Evolutionary conservation across 2,329 filamentous ascomycete species (phyloP).

Genomic region (Samsoniella hepiali): DNA sequence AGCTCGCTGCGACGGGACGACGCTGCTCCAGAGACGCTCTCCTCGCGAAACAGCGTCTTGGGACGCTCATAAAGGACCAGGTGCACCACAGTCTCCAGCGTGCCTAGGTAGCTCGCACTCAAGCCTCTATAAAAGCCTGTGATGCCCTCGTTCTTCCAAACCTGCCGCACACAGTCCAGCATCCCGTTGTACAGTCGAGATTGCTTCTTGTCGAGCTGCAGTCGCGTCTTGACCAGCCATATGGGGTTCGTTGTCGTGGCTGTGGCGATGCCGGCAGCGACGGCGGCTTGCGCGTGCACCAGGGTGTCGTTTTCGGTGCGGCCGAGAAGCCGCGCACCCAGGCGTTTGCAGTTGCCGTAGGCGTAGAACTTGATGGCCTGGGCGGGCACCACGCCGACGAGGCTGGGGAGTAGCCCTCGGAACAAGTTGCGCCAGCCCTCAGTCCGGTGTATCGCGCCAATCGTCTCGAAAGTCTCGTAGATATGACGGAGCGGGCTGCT

Average conservation of each 20-base stretch:
- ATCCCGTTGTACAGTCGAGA: slow-evolving; percentile 79
- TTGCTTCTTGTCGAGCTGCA: slow-evolving; percentile 81
- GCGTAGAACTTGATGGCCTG: slow-evolving; percentile 91
- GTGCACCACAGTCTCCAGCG: slow-evolving; percentile 84
- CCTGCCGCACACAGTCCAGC: slow-evolving; percentile 79
- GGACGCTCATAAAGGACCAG: slow-evolving; percentile 94
- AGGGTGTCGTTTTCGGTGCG: slow-evolving; percentile 64
- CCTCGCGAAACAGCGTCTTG: slow-evolving; percentile 64
- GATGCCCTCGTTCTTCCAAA: slow-evolving; percentile 75
- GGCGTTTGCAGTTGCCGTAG: slow-evolving; percentile 85
- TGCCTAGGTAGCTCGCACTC: slow-evolving; percentile 86
- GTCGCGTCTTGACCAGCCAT: slow-evolving; percentile 90
- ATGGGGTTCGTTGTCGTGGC: slow-evolving; percentile 93
- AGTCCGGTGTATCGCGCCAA: slow-evolving; percentile 73
- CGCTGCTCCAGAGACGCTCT: slow-evolving; percentile 50
- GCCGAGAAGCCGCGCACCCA: slow-evolving; percentile 74
- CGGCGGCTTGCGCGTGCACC: slow-evolving; percentile 75
- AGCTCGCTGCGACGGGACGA: slow-evolving; percentile 38
- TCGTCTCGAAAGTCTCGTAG: slow-evolving; percentile 79
- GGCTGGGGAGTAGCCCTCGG: slow-evolving; percentile 86
- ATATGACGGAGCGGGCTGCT: slow-evolving; percentile 71
- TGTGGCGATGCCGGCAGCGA: slow-evolving; percentile 76
- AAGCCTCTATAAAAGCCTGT: slow-evolving; percentile 82
- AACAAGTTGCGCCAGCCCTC: slow-evolving; percentile 88
- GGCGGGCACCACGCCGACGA: slow-evolving; percentile 85